Evolutionary conservation across 208 protist genomes (phyloP).

Genomic region (Leishmania tarentolae): DNA sequence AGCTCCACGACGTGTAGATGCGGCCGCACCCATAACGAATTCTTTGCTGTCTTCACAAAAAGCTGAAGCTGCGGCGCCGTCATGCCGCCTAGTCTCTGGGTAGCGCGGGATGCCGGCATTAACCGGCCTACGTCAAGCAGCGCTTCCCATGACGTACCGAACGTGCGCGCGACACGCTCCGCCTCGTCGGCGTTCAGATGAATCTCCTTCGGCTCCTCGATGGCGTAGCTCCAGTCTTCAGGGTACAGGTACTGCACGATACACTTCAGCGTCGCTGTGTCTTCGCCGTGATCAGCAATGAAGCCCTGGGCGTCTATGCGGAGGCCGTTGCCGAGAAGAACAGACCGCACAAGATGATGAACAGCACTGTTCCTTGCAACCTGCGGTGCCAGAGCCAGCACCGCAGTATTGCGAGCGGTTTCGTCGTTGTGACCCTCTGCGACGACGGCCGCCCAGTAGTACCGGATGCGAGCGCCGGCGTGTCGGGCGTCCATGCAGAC

Average conservation of each 20-base stretch:
- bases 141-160: conserved; percentile 25
- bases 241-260: conserved; percentile 25
- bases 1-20: conserved; percentile 35
- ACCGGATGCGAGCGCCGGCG: not conserved
- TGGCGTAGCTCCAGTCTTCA: conserved; percentile 35
- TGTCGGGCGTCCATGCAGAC: conserved; percentile 17
- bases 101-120: conserved; percentile 29
- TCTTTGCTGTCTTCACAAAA: conserved; percentile 20
- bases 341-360: conserved; percentile 18
- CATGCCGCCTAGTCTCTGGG: conserved; percentile 37
- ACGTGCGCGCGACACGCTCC: conserved; percentile 10
- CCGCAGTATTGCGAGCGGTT: conserved; percentile 17
- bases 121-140: conserved; percentile 27
- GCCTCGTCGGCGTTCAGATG: conserved; percentile 13
- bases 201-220: conserved; percentile 20
- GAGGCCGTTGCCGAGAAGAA: conserved; percentile 19
- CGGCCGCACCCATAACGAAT: conserved; percentile 23
- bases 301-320: conserved; percentile 30
- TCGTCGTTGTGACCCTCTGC: not conserved
- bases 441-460: not conserved
- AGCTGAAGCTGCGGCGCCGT: conserved; percentile 35
- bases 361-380: conserved; percentile 20
- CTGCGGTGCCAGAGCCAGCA: conserved; percentile 29
- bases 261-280: not conserved
- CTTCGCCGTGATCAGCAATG: conserved; percentile 20